Conservation (phyloP, 768 basidiomycete species). For the Boletus barrowsii region DNA sequence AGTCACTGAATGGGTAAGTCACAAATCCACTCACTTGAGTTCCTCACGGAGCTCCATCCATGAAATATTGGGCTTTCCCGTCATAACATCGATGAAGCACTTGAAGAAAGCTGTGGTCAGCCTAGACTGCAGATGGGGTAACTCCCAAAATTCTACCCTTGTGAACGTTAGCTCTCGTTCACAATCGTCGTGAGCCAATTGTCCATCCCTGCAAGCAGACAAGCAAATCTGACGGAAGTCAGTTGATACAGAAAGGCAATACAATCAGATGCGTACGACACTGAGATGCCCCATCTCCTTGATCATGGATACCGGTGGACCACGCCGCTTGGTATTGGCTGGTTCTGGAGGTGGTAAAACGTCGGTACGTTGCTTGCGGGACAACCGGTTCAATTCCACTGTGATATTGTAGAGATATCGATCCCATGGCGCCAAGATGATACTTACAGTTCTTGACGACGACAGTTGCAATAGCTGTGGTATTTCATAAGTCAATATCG, state of each 20-base stretch:
- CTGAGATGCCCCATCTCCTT: constrained; percentile 13
- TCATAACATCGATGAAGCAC: constrained; percentile 20
- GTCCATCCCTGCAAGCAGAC: constrained; percentile 27
- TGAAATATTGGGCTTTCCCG: constrained; percentile 8
- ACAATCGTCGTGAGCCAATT: constrained; percentile 23
- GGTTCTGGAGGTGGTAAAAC: background rate
- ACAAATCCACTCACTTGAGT: constrained; percentile 12
- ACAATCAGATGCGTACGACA: constrained; percentile 13
- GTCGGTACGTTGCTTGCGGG: background rate
- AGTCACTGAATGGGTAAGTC: background rate
- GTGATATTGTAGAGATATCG: background rate
- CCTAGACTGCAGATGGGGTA: background rate
- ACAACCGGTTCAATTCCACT: constrained; percentile 11
- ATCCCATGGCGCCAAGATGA: background rate
- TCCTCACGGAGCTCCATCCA: constrained; percentile 20
- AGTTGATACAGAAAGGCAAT: background rate
- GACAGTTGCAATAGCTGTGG: constrained; percentile 6
- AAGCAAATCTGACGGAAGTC: constrained; percentile 20
- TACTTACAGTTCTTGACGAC: constrained; percentile 9
- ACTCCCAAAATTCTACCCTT: constrained; percentile 11
- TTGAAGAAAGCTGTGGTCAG: constrained; percentile 1
- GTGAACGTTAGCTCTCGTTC: constrained; percentile 21
- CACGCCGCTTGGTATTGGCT: background rate
- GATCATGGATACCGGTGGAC: constrained; percentile 2
- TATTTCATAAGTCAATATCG: background rate